Evolutionary conservation across 139 green algal species (phyloP).

Genomic region (Closterium sp.): DNA sequence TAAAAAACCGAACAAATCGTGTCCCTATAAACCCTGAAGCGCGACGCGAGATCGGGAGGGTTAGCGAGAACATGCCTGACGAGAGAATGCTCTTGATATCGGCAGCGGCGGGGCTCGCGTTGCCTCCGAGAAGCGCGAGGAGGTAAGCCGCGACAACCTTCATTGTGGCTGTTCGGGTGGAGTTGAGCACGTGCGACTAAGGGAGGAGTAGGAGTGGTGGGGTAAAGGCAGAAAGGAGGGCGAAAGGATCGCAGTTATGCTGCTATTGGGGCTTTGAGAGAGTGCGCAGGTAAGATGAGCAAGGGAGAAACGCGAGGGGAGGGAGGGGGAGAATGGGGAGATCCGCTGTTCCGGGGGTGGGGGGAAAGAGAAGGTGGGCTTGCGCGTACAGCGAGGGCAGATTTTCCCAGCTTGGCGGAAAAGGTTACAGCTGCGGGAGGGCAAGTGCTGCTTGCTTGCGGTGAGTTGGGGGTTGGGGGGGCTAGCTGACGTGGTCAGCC

Average conservation of each 20-base stretch:
- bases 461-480: too few species aligned
- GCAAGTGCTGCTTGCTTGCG: too few species aligned
- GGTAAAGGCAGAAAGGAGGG: background rate
- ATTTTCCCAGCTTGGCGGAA: background rate
- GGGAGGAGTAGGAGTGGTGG: background rate
- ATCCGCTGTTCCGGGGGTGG: background rate
- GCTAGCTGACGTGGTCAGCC: background rate
- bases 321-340: background rate
- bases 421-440: background rate
- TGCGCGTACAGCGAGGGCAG: too few species aligned
- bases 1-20: too few species aligned
- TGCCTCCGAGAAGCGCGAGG: slow-evolving; percentile 71
- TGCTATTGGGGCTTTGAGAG: background rate
- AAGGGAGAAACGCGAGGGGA: background rate
- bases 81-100: slow-evolving; percentile 73
- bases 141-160: slow-evolving; percentile 57
- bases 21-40: background rate
- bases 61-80: slow-evolving; percentile 44
- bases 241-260: background rate
- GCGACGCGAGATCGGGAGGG: background rate
- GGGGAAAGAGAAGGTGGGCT: too few species aligned
- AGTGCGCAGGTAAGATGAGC: background rate
- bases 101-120: slow-evolving; percentile 58
- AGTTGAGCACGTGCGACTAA: background rate
- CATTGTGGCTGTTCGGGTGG: slow-evolving; percentile 43